Evolutionary conservation across 1,139 yeast genomes (phyloP), one percentile per base, ranked within the genome.

Genomic region (Geotrichum aggregatum): DNA sequence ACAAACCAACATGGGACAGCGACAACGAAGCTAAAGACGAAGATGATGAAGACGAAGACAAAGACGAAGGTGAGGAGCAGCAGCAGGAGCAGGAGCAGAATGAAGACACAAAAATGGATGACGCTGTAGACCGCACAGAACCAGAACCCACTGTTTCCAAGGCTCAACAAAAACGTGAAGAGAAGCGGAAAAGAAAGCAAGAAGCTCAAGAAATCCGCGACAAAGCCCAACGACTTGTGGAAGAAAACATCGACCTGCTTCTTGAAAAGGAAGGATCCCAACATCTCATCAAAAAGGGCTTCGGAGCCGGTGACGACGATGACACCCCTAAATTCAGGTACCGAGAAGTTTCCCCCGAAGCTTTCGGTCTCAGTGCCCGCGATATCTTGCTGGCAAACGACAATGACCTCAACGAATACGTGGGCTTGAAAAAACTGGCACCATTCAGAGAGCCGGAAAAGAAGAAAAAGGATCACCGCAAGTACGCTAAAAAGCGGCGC

Each of bases 381-480:
- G 99, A 94, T 63, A 92, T 94, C 49, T 74, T 94, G 51, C 71
- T 87, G 55, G 99, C 98, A 8, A 94, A 87, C 63, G 98, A 94
- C 66, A 76, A 78, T 56, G 87, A 85, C 51, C 76, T 94, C 67
- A 92, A 92, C 69, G 83, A 80, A 53, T 89, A 76, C 64, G 84
- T 88, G 57, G 95, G 97, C 13, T 73, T 94, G 61, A 92, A 92
- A 73, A 91, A 91, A 68, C 82, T 92, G 62, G 98, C 98, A 0
- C 92, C 98, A 26, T 94, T 87, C 68, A 80, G 97, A 66, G 81
- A 89, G 22, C 78, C 79, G 58, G 95, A 87, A 55, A 75, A 78
- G 61, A 76, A 83, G 59, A 71, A 77, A 61, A 87, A 84, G 66
- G 98, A 94, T 67, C 85, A 82, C 69, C 77, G 95, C 65, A 87